Conservation (phyloP, 805 yeast species). For the Scheffersomyces spartinae region DNA sequence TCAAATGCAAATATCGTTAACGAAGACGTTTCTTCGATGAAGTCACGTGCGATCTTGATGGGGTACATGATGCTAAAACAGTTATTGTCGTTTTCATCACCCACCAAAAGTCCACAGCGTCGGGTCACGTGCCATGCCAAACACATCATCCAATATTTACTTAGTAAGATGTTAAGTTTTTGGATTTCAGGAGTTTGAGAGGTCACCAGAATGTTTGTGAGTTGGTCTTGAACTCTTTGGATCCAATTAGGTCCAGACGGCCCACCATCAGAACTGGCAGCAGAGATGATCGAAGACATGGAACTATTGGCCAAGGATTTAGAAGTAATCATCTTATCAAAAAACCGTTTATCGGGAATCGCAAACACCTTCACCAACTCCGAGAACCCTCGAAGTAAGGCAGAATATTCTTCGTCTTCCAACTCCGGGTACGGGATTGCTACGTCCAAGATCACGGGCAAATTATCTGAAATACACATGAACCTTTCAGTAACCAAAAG, state of each 20-base stretch:
- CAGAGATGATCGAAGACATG: constrained; percentile 2
- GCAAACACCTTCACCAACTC: constrained; percentile 26
- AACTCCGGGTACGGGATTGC: constrained; percentile 22
- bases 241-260: constrained; percentile 2
- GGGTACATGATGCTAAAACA: constrained; percentile 19
- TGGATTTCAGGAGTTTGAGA: constrained; percentile 10
- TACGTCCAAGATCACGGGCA: constrained; percentile 26
- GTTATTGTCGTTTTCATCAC: constrained; percentile 3
- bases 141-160: constrained; percentile 27
- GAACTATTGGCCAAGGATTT: constrained; percentile 1
- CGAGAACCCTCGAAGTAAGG: constrained; percentile 19
- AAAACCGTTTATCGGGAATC: constrained; percentile 25
- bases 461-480: constrained; percentile 25
- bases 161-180: too few species aligned
- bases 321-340: constrained; percentile 14
- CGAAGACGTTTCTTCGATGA: constrained; percentile 13
- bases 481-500: constrained; percentile 27
- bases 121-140: constrained; percentile 26
- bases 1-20: constrained; percentile 25
- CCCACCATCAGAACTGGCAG: constrained; percentile 1
- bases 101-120: background rate
- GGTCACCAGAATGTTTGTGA: constrained; percentile 17
- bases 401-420: constrained; percentile 24
- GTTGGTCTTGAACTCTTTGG: constrained; percentile 14
- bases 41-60: constrained; percentile 17